Conservation (phyloP, 352 stramenopile genomes). For the Phytophthora podocarpi region DNA sequence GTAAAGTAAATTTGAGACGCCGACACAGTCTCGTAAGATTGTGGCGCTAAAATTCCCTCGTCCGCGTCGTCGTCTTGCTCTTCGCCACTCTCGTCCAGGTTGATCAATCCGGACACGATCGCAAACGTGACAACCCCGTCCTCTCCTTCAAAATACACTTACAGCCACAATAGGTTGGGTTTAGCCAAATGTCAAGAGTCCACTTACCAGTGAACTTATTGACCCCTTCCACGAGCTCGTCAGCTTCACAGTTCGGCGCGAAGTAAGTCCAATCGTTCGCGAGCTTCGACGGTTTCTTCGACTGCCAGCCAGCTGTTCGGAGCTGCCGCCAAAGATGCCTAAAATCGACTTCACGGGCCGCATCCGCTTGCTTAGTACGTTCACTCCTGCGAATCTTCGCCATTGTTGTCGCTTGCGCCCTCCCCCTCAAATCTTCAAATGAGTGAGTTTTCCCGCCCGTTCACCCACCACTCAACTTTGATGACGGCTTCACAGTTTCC, state of each 20-base stretch:
- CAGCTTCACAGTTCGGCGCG: neutral
- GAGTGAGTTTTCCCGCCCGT: too few relatives aligned
- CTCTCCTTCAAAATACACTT: neutral
- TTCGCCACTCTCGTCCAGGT: neutral
- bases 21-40: neutral
- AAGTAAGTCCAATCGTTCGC: neutral
- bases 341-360: neutral
- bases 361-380: neutral
- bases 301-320: neutral
- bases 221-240: neutral
- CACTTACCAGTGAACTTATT: slow-evolving; percentile 1
- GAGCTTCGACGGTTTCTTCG: neutral
- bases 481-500: too few relatives aligned
- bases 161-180: neutral
- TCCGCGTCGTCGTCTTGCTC: neutral
- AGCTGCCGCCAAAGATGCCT: neutral
- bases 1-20: slow-evolving; percentile 4
- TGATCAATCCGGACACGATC: neutral
- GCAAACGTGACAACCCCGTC: neutral
- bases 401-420: too few relatives aligned
- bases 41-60: too few relatives aligned
- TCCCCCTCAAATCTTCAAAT: slow-evolving; percentile 4
- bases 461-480: too few relatives aligned
- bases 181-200: too few relatives aligned
- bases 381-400: neutral